A percentile compares a stretch with the other conserved stretches of the same genome.
phyloP scores from a whole-genome alignment of 2,329 filamentous ascomycete genomes.

The Decorospora gaudefroyi region DNA sequence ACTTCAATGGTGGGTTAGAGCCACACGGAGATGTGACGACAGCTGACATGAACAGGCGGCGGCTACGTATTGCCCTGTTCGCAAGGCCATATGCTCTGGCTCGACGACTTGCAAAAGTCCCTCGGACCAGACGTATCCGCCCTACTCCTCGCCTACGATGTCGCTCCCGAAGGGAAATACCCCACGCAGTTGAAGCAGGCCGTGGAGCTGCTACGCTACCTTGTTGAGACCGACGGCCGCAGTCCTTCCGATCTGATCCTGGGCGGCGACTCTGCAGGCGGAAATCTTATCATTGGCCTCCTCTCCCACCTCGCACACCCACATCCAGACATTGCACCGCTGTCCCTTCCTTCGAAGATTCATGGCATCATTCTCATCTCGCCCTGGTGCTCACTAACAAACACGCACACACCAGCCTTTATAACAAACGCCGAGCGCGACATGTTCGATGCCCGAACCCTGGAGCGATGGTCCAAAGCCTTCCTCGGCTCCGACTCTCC shows the following conservation, averaged over 20 bases:
- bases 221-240: conserved; percentile 47
- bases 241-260: conserved; percentile 52
- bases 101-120: conserved; percentile 51
- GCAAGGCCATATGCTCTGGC: conserved; percentile 56
- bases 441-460: conserved; percentile 51
- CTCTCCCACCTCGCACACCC: conserved; percentile 61
- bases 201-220: conserved; percentile 50
- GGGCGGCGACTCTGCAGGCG: conserved; percentile 60
- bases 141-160: conserved; percentile 62
- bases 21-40: background rate
- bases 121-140: conserved; percentile 55
- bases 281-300: conserved; percentile 53
- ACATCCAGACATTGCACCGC: conserved; percentile 55
- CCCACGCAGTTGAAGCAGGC: conserved; percentile 57
- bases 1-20: conserved; percentile 51
- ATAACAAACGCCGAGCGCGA: conserved; percentile 57
- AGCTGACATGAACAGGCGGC: conserved; percentile 52
- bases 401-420: conserved; percentile 51
- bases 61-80: conserved; percentile 59
- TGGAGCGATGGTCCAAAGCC: conserved; percentile 53
- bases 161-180: conserved; percentile 56
- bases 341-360: conserved; percentile 52
- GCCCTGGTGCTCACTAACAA: conserved; percentile 61
- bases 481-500: conserved; percentile 53
- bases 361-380: conserved; percentile 59